Base-by-base conservation (phyloP, 202 grass and related monocot species). In the Zoysia matrella region DNA sequence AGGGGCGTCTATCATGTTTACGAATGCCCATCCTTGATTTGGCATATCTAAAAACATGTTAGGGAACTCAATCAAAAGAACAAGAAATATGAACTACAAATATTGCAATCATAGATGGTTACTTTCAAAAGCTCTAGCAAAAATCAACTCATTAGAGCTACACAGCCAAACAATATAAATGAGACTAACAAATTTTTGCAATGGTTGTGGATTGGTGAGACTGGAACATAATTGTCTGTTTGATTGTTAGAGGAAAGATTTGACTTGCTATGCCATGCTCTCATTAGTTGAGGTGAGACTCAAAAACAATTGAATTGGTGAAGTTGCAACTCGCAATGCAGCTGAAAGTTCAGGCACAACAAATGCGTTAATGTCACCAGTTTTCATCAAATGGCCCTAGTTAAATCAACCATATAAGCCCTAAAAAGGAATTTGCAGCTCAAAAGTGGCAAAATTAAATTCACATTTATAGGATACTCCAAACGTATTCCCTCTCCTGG, bases 21-120 rank as follows among this genome's bases (percentile, higher is more conserved):
- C 87, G 90, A 57, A 94, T 80, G 52, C 95, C 95, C 95, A 98
- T 98, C 51, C 95, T 88, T 60, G 92, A 93, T 90, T 95, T 98
- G 47, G 95, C 95, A 83, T 98, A 98, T 86, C 95, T 98, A 82
- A 44, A 56, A 36, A 36, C 57, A 60, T 49, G 78, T 93, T 84
- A 94, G 85, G 84, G 64, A 68, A 87, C 79, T 44, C 5, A 48
- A 14, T 43, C 22, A 49, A 7, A 73, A 16, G 46, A 11, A 41
- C 39, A 55, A 78, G 47, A 68, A 67, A 30, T 11, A 73, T 7
- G 16, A 41, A 69, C 49, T 42, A 8, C 22, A 77, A 62, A 47
- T 41, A 73, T 3, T 43, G 10, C 50, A 6, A 63, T 46, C 2
- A 11, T 66, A 41, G 57, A 60, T 81, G 5, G 55, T 69, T 65